Evolutionary conservation across 2,329 filamentous ascomycete species (phyloP).

Genomic region (Verticillium klebahnii): DNA sequence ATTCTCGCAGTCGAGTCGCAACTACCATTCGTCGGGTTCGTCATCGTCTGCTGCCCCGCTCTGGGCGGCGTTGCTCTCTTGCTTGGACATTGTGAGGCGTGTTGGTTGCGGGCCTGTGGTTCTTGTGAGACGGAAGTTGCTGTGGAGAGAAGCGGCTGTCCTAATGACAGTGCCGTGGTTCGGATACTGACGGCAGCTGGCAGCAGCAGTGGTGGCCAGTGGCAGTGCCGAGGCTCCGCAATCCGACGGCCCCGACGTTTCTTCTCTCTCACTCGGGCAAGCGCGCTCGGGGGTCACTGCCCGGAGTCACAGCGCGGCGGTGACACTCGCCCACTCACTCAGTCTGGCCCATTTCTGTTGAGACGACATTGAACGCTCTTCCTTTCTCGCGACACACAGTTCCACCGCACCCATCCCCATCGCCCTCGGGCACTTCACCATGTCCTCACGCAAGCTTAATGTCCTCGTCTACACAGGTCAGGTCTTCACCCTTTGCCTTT

Average conservation of each 20-base stretch:
- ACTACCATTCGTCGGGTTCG: conserved; percentile 93
- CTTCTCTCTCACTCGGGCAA: not conserved
- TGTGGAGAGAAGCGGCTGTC: too few species aligned
- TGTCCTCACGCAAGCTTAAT: conserved; percentile 73
- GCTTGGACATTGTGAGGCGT: conserved; percentile 44
- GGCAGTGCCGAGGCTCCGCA: not conserved
- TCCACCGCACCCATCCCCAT: not conserved
- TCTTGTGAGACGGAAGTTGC: not conserved
- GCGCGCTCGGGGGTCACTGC: not conserved
- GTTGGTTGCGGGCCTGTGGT: too few species aligned
- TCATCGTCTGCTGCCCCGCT: conserved; percentile 56
- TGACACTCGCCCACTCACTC: not conserved
- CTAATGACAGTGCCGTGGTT: too few species aligned
- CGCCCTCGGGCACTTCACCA: conserved; percentile 23
- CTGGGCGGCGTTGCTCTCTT: conserved; percentile 37
- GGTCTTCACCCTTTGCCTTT: conserved; percentile 15
- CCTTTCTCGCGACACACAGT: not conserved
- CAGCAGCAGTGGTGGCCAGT: not conserved
- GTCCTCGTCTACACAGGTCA: conserved; percentile 88
- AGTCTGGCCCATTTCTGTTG: not conserved
- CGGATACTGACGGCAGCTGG: too few species aligned
- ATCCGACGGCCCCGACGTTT: not conserved
- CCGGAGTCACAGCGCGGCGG: not conserved
- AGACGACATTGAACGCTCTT: not conserved
- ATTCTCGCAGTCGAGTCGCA: conserved; percentile 1